A percentile compares a stretch with the other conserved stretches of the same genome.
Conservation (phyloP, 306 rosid species). For the Prunus dulcis region DNA sequence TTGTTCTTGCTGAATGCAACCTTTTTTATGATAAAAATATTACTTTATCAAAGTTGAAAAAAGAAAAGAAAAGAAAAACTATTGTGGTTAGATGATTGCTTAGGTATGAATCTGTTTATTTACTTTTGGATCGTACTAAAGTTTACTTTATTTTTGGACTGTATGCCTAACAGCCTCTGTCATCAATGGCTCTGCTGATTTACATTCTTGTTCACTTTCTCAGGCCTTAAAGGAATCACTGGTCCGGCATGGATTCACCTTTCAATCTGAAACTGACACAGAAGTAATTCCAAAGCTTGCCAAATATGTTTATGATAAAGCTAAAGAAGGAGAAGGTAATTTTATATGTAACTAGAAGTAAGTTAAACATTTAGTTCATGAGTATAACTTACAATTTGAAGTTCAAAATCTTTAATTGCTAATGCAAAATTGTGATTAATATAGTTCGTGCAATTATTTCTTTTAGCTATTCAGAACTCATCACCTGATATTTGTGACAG, state of each 20-base stretch:
- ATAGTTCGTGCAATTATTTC: not conserved
- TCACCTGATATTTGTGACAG: not conserved
- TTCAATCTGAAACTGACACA: constrained; percentile 93
- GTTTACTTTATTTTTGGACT: not conserved
- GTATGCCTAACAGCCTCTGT: not conserved
- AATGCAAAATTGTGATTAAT: not conserved
- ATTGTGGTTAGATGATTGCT: not conserved
- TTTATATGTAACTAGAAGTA: constrained; percentile 6
- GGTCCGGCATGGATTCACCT: constrained; percentile 71
- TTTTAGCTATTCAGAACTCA: not conserved
- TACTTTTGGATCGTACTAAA: not conserved
- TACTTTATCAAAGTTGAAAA: not conserved
- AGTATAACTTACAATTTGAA: not conserved
- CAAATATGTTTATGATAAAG: constrained; percentile 83
- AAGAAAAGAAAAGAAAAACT: not conserved
- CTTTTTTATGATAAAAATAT: too few species aligned
- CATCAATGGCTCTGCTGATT: constrained; percentile 6
- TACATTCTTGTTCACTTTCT: constrained; percentile 20
- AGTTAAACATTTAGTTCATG: constrained; percentile 1
- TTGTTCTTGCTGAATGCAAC: not conserved
- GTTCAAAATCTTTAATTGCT: not conserved
- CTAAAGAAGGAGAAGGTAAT: constrained; percentile 70
- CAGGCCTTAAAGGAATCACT: constrained; percentile 91
- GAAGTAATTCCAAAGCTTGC: constrained; percentile 99
- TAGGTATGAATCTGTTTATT: not conserved